A percentile compares a stretch with the other conserved stretches of the same genome.
These are phyloP conservation scores for Cordyceps pruinosa DNA, from an alignment of 2,329 filamentous ascomycete species.

Conservation along the genomic window DNA sequence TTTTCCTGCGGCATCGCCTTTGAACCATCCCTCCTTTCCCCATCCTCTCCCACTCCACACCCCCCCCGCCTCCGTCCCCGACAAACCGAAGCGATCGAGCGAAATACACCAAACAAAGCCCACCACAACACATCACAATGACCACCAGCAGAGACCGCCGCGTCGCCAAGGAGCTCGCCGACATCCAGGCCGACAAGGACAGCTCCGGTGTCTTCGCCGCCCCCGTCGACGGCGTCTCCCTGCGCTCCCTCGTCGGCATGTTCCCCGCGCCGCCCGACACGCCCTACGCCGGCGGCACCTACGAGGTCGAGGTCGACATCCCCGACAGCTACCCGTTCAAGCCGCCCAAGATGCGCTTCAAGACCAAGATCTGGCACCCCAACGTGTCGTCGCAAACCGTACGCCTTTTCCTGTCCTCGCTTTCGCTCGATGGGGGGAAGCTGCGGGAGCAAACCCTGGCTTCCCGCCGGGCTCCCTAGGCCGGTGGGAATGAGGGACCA, in stretches of 20 bases:
- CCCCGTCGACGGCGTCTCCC: constrained; percentile 57
- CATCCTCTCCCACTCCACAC: no score
- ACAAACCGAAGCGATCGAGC: no score
- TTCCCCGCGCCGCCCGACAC: constrained; percentile 87
- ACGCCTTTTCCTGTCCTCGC: constrained; percentile 21
- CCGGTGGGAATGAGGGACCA: background rate
- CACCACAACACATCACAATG: no score
- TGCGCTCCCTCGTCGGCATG: constrained; percentile 75
- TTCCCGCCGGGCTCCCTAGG: background rate
- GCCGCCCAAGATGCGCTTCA: constrained; percentile 83
- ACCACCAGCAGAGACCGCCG: constrained; percentile 49
- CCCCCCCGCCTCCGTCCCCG: no score
- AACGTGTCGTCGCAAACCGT: constrained; percentile 94
- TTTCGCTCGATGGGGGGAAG: background rate
- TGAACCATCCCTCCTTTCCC: no score
- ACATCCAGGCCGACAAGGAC: constrained; percentile 64
- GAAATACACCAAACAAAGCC: no score
- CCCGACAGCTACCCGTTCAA: constrained; percentile 89
- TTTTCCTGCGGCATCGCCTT: no score
- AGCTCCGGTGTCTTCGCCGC: constrained; percentile 70
- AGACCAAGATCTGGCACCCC: constrained; percentile 93
- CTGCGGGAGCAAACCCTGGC: background rate
- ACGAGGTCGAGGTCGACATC: constrained; percentile 76
- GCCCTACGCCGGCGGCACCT: constrained; percentile 84
- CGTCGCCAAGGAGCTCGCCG: constrained; percentile 68